phyloP scores from a whole-genome alignment of 2,329 filamentous ascomycete genomes.

The Lachnellula suecica region DNA sequence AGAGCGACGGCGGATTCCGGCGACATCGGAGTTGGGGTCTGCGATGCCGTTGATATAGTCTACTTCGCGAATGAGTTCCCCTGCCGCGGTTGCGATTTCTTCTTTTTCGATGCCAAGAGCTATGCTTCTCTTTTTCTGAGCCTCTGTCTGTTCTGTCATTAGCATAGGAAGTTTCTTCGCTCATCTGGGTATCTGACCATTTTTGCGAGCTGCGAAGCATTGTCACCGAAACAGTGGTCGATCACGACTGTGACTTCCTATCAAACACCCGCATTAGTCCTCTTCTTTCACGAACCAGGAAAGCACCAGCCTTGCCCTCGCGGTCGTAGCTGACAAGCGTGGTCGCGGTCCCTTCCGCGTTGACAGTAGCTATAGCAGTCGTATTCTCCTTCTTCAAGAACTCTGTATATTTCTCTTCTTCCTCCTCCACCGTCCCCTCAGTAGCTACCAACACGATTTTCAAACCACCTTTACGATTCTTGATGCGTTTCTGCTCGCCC shows the following conservation, averaged over 20 bases:
- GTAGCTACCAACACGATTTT: neutral
- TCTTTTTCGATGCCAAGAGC: neutral
- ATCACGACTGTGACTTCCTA: neutral
- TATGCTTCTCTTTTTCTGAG: neutral
- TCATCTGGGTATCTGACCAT: neutral
- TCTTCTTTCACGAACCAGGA: neutral
- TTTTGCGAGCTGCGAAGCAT: neutral
- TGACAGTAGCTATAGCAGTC: neutral
- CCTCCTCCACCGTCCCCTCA: neutral
- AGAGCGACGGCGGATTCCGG: neutral
- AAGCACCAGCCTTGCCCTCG: neutral
- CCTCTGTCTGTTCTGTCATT: neutral
- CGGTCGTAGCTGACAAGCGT: neutral
- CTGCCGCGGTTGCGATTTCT: neutral
- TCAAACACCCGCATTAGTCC: neutral
- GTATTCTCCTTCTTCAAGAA: neutral
- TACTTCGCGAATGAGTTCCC: neutral
- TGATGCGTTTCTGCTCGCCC: neutral
- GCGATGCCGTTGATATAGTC: neutral
- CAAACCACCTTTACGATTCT: neutral
- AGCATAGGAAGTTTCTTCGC: neutral
- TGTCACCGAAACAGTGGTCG: neutral
- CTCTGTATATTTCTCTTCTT: neutral
- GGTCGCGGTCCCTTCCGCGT: neutral
- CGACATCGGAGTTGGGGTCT: neutral